These are phyloP conservation scores for Penicillium sp. DNA, from an alignment of 2,329 filamentous ascomycete species.

Conservation along the genomic window DNA sequence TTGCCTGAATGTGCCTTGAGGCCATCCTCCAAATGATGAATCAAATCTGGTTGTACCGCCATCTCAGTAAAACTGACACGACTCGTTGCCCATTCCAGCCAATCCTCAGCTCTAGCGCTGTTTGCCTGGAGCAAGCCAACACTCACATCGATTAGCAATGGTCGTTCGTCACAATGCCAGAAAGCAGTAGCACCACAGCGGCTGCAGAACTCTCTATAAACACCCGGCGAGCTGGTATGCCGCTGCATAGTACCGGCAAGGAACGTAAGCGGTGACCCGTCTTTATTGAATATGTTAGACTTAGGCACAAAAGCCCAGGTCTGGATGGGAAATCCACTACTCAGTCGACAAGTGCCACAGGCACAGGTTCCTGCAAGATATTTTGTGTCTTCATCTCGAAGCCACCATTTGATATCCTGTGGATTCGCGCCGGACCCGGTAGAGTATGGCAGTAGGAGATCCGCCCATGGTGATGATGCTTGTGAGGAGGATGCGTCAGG, in stretches of 20 bases:
- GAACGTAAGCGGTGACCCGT: constrained; percentile 37
- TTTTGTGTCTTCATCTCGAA: constrained; percentile 48
- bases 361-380: constrained; percentile 62
- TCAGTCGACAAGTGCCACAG: constrained; percentile 62
- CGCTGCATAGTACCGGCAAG: constrained; percentile 48
- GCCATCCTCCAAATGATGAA: constrained; percentile 28
- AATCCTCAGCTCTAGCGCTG: constrained; percentile 57
- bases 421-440: constrained; percentile 45
- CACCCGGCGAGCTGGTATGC: constrained; percentile 55
- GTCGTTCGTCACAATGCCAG: constrained; percentile 56
- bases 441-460: constrained; percentile 54
- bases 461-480: constrained; percentile 52
- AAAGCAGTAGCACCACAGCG: constrained; percentile 65
- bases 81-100: constrained; percentile 62
- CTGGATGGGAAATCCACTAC: constrained; percentile 63
- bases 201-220: constrained; percentile 61
- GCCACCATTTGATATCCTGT: constrained; percentile 59
- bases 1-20: constrained; percentile 6
- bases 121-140: constrained; percentile 55
- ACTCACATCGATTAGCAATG: constrained; percentile 62
- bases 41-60: constrained; percentile 36
- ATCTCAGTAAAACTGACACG: constrained; percentile 62
- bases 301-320: constrained; percentile 65
- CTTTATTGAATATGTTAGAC: constrained; percentile 54
- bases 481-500: constrained; percentile 51